Evolutionary conservation across 2,329 filamentous ascomycete genomes (phyloP).

Genomic region (Lasiodiplodia citricola): DNA sequence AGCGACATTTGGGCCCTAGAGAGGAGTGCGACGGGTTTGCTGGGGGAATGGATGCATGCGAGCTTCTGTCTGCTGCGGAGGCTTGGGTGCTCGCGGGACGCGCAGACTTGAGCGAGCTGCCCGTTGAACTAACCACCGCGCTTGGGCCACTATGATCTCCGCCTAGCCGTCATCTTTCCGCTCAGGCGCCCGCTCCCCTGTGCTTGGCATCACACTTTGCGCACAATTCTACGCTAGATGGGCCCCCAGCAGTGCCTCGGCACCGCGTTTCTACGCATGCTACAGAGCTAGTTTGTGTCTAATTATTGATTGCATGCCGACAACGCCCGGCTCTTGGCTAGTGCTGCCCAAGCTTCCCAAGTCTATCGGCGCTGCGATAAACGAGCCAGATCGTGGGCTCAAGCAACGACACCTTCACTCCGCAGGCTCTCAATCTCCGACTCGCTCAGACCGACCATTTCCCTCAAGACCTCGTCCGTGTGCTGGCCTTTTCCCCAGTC

Average conservation of each 20-base stretch:
- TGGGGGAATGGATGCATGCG: conserved; percentile 14
- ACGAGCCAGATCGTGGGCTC: conserved; percentile 9
- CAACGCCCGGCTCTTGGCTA: not conserved
- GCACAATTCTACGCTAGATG: not conserved
- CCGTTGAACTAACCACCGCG: conserved; percentile 14
- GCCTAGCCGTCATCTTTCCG: conserved; percentile 21
- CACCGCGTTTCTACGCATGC: not conserved
- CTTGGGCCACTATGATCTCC: conserved; percentile 16
- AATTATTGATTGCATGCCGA: not conserved
- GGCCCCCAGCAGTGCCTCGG: not conserved
- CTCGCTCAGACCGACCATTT: conserved; percentile 39
- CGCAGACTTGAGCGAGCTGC: conserved; percentile 16
- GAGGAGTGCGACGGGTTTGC: conserved; percentile 6
- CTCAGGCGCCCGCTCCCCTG: not conserved
- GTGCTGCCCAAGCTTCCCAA: not conserved
- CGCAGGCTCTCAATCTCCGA: conserved; percentile 40
- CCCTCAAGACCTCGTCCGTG: conserved; percentile 43
- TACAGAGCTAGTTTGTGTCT: not conserved
- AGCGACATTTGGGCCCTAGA: conserved; percentile 18
- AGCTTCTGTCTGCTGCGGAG: conserved; percentile 19
- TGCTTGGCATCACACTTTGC: not conserved
- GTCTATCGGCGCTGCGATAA: not conserved
- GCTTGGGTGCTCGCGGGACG: conserved; percentile 4
- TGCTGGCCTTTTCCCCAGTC: conserved; percentile 36
- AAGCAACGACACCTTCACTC: conserved; percentile 43